Base-by-base conservation (phyloP, 352 stramenopile genomes). In the Phytophthora lateralis region DNA sequence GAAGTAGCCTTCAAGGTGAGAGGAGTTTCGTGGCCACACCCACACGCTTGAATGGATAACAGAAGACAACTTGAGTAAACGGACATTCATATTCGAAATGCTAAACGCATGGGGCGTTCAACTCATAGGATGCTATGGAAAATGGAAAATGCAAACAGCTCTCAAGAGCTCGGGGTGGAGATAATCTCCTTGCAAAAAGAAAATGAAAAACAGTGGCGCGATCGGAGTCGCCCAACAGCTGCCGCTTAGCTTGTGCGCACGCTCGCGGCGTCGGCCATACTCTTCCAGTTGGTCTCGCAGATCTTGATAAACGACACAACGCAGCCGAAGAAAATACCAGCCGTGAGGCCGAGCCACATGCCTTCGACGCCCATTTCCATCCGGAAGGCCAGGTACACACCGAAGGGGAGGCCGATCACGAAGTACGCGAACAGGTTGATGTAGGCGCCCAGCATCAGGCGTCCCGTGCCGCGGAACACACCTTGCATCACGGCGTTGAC, bases 401-500 rank as follows among this genome's bases (percentile, higher is more conserved):
- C 85, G 26, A 87, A 66, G 10, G 85, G 85, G 6, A 92, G 34
- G 10, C 85, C 82, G n/a, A 92, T 66, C 6, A 78, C 78, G 52
- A 85, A 92, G 61, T 90, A 94, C 42, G 76, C 73, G 6, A 86
- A 54, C n/a, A 86, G 41, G 34, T 94, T 92, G 42, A 89, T 82
- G 45, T 70, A 70, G 2, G 81, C 83, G 12, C 69, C 82, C 17
- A 91, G 42, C 20, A 48, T 64, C 29, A 91, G 80, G 12, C 74
- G 73, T 6, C 81, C 83, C 7, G 79, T 90, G 46, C 83, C 82
- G 8, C 81, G 80, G 59, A 91, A 89, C 0, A 90, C 64, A 27
- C 85, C 85, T 52, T 92, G 85, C 76, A 90, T 90, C 14, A 89
- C 82, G 20, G 71, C 69, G 61, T 94, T 92, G 26, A 91, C 53